A percentile compares a stretch with the other conserved stretches of the same genome.
These are phyloP conservation scores for Crithidia thermophila DNA, from an alignment of 208 protist species.

Conservation along the genomic window DNA sequence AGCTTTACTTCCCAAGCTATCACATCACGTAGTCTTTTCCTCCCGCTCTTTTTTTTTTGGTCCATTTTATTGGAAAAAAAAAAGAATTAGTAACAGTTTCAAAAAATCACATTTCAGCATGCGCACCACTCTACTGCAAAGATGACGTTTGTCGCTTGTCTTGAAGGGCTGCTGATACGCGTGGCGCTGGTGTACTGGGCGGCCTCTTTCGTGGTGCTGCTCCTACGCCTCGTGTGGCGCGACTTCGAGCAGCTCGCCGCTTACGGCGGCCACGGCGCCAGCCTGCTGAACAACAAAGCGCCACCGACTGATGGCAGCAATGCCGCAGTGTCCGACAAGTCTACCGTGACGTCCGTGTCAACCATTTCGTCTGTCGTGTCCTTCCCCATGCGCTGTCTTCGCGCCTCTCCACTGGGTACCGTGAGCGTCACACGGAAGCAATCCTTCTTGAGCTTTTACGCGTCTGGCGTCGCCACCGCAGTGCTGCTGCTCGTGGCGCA, in stretches of 20 bases:
- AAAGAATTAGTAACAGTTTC: not conserved
- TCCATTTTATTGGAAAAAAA: not conserved
- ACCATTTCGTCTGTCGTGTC: not conserved
- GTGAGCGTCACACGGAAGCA: slow-evolving; percentile 35
- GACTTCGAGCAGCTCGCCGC: slow-evolving; percentile 40
- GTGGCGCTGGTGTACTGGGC: slow-evolving; percentile 59
- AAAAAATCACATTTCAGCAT: too few relatives aligned
- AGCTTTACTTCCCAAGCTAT: too few relatives aligned
- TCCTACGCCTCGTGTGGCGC: slow-evolving; percentile 34
- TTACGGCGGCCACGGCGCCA: slow-evolving; percentile 49
- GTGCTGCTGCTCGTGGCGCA: slow-evolving; percentile 28
- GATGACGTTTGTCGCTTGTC: not conserved
- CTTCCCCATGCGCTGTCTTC: not conserved
- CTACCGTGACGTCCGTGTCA: not conserved
- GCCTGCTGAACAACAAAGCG: not conserved
- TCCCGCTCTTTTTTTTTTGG: slow-evolving; percentile 7
- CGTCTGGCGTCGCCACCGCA: slow-evolving; percentile 39
- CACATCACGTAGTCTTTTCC: slow-evolving; percentile 15
- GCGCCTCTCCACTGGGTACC: slow-evolving; percentile 26
- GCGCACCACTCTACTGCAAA: too few relatives aligned
- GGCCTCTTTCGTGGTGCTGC: slow-evolving; percentile 37
- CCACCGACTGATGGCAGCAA: too few relatives aligned
- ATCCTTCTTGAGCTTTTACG: slow-evolving; percentile 61
- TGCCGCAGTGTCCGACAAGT: not conserved
- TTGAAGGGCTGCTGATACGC: not conserved